These are phyloP conservation scores for Talaromyces adpressus DNA, from an alignment of 495 filamentous ascomycete genomes.

Conservation along the genomic window DNA sequence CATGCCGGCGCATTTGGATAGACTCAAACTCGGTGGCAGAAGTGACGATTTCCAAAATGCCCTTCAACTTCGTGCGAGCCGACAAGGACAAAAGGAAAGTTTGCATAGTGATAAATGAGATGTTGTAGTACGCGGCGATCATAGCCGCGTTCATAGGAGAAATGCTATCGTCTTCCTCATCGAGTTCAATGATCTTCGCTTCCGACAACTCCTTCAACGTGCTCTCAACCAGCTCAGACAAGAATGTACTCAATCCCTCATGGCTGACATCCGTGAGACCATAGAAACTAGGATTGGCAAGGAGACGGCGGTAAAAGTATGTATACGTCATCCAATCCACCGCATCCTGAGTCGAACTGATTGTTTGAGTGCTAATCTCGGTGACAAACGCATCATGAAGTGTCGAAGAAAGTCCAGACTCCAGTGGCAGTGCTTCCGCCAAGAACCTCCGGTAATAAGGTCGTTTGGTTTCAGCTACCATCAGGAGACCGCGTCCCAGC, in stretches of 20 bases:
- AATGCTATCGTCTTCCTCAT: conserved; percentile 92
- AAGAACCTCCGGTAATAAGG: conserved; percentile 99
- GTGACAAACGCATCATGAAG: conserved; percentile 95
- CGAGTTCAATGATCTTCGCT: conserved; percentile 91
- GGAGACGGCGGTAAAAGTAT: conserved; percentile 95
- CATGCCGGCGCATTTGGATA: conserved; percentile 90
- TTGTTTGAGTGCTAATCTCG: conserved; percentile 89
- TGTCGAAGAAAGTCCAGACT: conserved; percentile 86
- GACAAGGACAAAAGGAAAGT: conserved; percentile 96
- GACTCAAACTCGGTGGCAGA: conserved; percentile 95
- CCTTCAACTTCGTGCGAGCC: conserved; percentile 85
- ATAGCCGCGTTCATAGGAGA: conserved; percentile 89
- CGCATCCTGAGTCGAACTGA: conserved; percentile 92
- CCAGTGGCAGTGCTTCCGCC: conserved; percentile 90
- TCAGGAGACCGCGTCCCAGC: conserved; percentile 78
- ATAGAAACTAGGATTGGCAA: conserved; percentile 97
- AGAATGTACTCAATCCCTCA: conserved; percentile 85
- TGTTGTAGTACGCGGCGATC: conserved; percentile 99
- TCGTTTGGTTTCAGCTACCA: conserved; percentile 88
- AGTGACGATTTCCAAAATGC: conserved; percentile 93
- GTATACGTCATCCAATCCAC: conserved; percentile 98
- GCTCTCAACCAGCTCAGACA: conserved; percentile 92
- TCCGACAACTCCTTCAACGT: conserved; percentile 88
- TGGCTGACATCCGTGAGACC: conserved; percentile 82
- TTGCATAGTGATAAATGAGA: conserved; percentile 99